Evolutionary conservation across 2,329 filamentous ascomycete genomes (phyloP).

Genomic region (Cladosporium oxysporum): DNA sequence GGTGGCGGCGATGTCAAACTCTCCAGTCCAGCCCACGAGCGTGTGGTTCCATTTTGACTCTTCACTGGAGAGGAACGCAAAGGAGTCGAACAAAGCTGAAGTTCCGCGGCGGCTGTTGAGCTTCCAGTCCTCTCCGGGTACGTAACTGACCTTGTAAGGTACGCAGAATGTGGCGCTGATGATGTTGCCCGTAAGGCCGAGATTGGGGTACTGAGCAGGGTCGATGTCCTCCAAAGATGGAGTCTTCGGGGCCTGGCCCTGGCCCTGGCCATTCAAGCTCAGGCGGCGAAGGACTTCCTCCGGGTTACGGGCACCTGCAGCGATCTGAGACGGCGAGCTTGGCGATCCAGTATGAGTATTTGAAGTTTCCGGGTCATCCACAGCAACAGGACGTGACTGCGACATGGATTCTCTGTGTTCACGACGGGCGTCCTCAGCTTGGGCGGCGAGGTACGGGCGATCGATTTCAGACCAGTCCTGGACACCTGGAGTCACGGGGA

Average conservation of each 20-base stretch:
- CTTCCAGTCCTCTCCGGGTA: constrained; percentile 60
- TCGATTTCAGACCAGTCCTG: constrained; percentile 26
- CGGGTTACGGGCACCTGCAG: constrained; percentile 48
- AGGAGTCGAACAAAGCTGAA: constrained; percentile 89
- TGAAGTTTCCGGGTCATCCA: constrained; percentile 11
- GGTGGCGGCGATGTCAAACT: constrained; percentile 49
- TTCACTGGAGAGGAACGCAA: constrained; percentile 82
- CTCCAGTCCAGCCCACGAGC: constrained; percentile 92
- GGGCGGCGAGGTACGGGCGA: constrained; percentile 12
- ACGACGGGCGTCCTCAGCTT: constrained; percentile 2
- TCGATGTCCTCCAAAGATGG: constrained; percentile 51
- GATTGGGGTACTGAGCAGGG: constrained; percentile 57
- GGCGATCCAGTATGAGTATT: constrained; percentile 27
- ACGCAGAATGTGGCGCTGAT: constrained; percentile 66
- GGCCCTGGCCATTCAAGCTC: constrained; percentile 46
- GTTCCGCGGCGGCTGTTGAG: constrained; percentile 78
- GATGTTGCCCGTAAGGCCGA: constrained; percentile 62
- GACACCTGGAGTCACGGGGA: constrained; percentile 48
- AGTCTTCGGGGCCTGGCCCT: constrained; percentile 39
- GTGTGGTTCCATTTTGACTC: constrained; percentile 87
- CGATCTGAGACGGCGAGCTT: constrained; percentile 44
- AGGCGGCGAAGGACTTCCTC: constrained; percentile 56
- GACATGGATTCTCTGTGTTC: background rate
- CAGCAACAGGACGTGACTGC: constrained; percentile 10
- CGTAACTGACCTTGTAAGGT: constrained; percentile 60